Base-by-base conservation (phyloP, 257 asterid genomes). In the Solanum sejunctum region DNA sequence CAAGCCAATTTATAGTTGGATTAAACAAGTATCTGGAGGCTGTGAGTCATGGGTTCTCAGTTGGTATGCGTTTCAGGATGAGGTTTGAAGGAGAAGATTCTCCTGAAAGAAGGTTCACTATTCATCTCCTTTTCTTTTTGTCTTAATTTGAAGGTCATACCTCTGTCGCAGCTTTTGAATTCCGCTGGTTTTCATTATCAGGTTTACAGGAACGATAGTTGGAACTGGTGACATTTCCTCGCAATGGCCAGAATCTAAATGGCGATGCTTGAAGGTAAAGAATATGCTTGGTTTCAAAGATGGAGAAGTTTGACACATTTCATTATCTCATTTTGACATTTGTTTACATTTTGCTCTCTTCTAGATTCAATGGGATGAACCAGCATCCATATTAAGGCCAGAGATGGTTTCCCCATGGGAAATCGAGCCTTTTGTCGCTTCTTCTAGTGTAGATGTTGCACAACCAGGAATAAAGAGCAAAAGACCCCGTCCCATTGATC, bases 361-460 rank as follows among this genome's bases (percentile, higher is more conserved):
- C 17, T 82, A 95, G 98, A 90, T 95, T 28, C 98, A 92, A 82
- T 95, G 97, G 97, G 98, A 95, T 57, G 98, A 95, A 87, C 92
- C 94, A 6, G 84, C 95, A 79, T 57, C 90, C 49, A 85, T 90
- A 28, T 78, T 61, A 81, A 89, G 97, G 87, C 97, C 97, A 2
- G 97, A 92, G 47, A 91, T 92, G 88, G 93, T 92, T 84, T 93
- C 98, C 2, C 95, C 95, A 0, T 95, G 98, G 98, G 96, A 95
- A 78, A 91, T 95, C 45, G 98, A 95, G 87, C 97, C 97, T 18
- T 94, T 91, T 84, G 91, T 88, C 82, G 89, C 93, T 86, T 89
- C 95, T 84, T 84, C 93, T 83, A 80, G 90, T 52, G 83, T 83
- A 12, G 93, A 92, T 64, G 52, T 82, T 61, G 83, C 89, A 58